Evolutionary conservation across 2,329 filamentous ascomycete genomes (phyloP).

Genomic region (Penicillium occitanis): DNA sequence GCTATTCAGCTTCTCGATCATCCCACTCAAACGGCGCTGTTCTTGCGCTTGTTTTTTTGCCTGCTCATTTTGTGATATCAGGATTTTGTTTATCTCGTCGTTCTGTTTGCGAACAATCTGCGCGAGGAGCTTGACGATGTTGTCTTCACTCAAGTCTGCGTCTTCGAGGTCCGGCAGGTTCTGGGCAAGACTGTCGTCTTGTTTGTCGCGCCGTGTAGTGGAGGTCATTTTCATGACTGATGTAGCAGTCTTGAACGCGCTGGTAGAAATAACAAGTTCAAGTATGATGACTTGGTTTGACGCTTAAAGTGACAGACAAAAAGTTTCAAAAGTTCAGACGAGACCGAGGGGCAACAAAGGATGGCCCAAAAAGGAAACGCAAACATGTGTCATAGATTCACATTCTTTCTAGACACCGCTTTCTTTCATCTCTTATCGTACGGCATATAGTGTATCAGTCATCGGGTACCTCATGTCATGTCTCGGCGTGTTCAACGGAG

Average conservation of each 20-base stretch:
- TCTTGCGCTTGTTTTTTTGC: constrained; percentile 6
- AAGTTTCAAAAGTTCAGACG: not conserved
- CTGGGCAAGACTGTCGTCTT: not conserved
- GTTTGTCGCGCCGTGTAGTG: not conserved
- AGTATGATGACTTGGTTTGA: not conserved
- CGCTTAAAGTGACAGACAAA: not conserved
- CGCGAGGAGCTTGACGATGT: constrained; percentile 17
- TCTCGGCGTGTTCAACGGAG: not conserved
- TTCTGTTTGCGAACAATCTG: constrained; percentile 17
- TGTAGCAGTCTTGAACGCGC: not conserved
- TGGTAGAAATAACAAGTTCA: not conserved
- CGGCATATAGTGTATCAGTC: not conserved
- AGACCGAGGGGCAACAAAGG: constrained; percentile 9
- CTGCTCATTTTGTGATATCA: not conserved
- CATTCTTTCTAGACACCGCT: not conserved
- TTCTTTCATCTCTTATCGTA: not conserved
- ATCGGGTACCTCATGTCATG: not conserved
- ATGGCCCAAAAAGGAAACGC: not conserved
- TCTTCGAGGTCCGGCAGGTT: constrained; percentile 5
- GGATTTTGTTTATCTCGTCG: constrained; percentile 15
- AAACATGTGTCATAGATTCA: not conserved
- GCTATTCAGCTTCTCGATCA: constrained; percentile 6
- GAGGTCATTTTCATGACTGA: not conserved
- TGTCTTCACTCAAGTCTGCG: constrained; percentile 7
- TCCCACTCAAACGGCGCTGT: constrained; percentile 5